Base-by-base conservation (phyloP, 1,284 basidiomycete genomes). In the Exobasidium rhododendri region DNA sequence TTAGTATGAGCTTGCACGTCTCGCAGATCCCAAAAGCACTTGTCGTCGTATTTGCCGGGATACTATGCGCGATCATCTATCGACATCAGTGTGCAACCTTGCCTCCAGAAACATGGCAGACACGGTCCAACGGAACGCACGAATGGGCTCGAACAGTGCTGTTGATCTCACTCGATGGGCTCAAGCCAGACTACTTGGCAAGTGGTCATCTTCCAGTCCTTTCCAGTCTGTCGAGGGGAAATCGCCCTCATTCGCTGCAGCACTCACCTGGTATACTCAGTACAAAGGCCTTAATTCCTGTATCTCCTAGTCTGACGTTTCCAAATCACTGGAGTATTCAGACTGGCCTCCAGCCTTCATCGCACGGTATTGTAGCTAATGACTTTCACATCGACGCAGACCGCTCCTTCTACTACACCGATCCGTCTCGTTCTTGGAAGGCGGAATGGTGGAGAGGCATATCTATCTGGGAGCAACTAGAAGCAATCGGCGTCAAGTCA, bases 271-370 rank as follows among this genome's bases (percentile, higher is more conserved):
- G 44, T 3, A 30, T 43, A 13, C 2, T 40, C 29, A 44, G 17
- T 26, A 22, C 57, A n/a, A 29, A 31, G 10, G 40, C 7, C 10
- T 88, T 96, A 87, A 84, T 85, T 61, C 90, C 92, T 22, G 81
- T 92, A 17, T 94, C 94, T 71, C 93, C 93, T 1, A 90, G 90
- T 0, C 80, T 93, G 66, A 94, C 93, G 0, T 96, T 96, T 73
- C 93, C 79, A 0, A 81, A 81, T 56, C 77, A 80, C 64, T 80
- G 74, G 73, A 61, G 71, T 0, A 58, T 80, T n/a, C 59, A 80
- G 62, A 65, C 90, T 85, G 75, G 75, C 4, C 63, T 77, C 3
- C 61, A 69, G 52, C 71, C 73, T 22, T 65, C 64, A 2, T 66
- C 70, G 0, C 86, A 92, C 75, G 93, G 92, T 4, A 93, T 96